Conservation (phyloP, 495 filamentous ascomycete species). For the Diplogelasinospora grovesii region DNA sequence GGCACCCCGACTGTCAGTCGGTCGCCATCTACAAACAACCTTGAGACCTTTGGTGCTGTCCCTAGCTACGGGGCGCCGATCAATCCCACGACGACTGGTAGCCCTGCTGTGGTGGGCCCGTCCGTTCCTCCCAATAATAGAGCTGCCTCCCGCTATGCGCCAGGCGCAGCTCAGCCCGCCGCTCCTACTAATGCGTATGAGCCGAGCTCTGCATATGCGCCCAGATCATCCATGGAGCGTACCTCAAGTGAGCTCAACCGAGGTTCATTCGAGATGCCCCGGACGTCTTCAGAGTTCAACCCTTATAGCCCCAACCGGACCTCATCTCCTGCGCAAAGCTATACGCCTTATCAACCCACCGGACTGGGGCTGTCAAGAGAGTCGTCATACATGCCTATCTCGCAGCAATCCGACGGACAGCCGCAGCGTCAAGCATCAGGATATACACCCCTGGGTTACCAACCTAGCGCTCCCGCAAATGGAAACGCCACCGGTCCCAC, state of each 20-base stretch:
- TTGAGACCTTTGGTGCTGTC: slow-evolving; percentile 57
- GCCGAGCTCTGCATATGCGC: slow-evolving; percentile 32
- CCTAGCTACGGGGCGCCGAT: slow-evolving; percentile 28
- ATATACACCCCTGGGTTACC: slow-evolving; percentile 22
- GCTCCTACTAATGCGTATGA: slow-evolving; percentile 29
- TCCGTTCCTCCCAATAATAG: slow-evolving; percentile 31
- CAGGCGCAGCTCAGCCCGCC: slow-evolving; percentile 29
- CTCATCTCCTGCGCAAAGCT: slow-evolving; percentile 18
- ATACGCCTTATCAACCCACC: slow-evolving; percentile 20
- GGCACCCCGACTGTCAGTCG: slow-evolving; percentile 79
- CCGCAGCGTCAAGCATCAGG: slow-evolving; percentile 6
- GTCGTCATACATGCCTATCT: slow-evolving; percentile 6
- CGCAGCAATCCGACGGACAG: slow-evolving; percentile 11
- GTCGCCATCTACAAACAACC: slow-evolving; percentile 64
- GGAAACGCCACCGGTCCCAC: too few relatives aligned
- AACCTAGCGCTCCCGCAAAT: slow-evolving; percentile 7
- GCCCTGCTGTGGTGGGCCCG: slow-evolving; percentile 9
- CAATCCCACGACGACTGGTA: slow-evolving; percentile 25
- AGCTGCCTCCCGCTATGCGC: slow-evolving; percentile 58
- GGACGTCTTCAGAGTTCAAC: slow-evolving; percentile 37
- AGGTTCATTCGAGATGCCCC: slow-evolving; percentile 37
- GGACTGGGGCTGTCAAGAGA: slow-evolving; percentile 13
- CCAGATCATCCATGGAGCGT: slow-evolving; percentile 39
- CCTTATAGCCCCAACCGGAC: slow-evolving; percentile 28
- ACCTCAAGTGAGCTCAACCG: slow-evolving; percentile 36